phyloP scores from a whole-genome alignment of 2,329 filamentous ascomycete genomes.

The Penicillium freii region DNA sequence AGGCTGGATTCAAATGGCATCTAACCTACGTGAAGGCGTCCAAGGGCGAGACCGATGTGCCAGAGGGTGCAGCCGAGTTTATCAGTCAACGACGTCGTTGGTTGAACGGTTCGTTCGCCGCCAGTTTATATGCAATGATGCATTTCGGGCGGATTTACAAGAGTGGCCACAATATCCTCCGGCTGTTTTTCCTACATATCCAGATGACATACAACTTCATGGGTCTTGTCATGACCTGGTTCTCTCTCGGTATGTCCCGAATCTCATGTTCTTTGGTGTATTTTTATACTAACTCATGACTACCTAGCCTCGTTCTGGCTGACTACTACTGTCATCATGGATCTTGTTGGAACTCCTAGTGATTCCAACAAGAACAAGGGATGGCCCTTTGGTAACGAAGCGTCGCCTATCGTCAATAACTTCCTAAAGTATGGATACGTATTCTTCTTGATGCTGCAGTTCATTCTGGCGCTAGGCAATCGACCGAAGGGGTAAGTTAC shows the following conservation, averaged over 20 bases:
- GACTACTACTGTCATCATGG: constrained; percentile 28
- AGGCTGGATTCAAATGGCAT: constrained; percentile 98
- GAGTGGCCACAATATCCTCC: constrained; percentile 89
- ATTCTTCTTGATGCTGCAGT: constrained; percentile 85
- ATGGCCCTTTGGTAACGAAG: constrained; percentile 27
- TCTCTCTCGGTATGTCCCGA: constrained; percentile 55
- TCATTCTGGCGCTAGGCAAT: constrained; percentile 92
- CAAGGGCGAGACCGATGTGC: constrained; percentile 98
- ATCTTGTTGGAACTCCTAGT: constrained; percentile 27
- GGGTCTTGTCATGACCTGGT: constrained; percentile 88
- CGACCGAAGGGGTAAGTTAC: constrained; percentile 74
- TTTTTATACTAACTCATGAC: neutral
- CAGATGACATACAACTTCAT: constrained; percentile 91
- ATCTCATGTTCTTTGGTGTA: neutral
- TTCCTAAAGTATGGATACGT: constrained; percentile 88
- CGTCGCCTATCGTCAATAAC: constrained; percentile 78
- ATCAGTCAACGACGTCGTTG: constrained; percentile 95
- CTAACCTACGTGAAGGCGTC: constrained; percentile 96
- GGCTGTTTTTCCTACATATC: constrained; percentile 97
- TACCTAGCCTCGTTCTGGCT: constrained; percentile 25
- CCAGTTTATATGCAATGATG: constrained; percentile 92
- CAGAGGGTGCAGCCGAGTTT: constrained; percentile 91
- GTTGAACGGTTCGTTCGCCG: constrained; percentile 97
- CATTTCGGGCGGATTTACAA: constrained; percentile 98
- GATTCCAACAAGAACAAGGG: constrained; percentile 20